Conservation (phyloP, 2,329 filamentous ascomycete species). For the Leptographium wingfieldii region DNA sequence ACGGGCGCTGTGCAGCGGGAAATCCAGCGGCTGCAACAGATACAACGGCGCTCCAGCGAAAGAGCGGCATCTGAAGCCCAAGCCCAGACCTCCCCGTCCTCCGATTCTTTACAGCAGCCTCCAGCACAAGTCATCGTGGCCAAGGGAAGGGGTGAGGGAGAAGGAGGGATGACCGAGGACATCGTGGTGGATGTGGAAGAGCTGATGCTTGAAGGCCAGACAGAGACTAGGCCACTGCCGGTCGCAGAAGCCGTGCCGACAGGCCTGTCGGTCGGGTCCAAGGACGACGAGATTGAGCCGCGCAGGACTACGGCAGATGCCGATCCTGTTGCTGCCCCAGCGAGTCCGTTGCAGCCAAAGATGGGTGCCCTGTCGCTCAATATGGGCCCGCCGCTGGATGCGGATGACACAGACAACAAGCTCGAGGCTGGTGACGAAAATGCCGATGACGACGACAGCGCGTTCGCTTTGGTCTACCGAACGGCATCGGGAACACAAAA, state of each 20-base stretch:
- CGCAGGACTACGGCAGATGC: background rate
- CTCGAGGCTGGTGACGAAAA: background rate
- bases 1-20: background rate
- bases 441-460: background rate
- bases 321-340: background rate
- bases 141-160: background rate
- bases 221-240: background rate
- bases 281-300: background rate
- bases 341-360: background rate
- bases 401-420: background rate
- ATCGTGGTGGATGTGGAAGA: constrained; percentile 2
- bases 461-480: constrained; percentile 9
- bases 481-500: constrained; percentile 10
- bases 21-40: constrained; percentile 1
- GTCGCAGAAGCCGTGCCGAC: background rate
- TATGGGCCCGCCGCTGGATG: background rate
- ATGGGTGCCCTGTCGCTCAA: constrained; percentile 4
- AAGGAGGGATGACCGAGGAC: background rate
- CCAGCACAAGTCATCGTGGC: background rate
- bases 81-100: background rate
- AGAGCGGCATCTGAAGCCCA: background rate
- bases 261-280: background rate
- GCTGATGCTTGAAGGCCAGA: background rate
- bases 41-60: background rate
- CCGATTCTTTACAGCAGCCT: background rate